Conservation (phyloP, 1,139 yeast species). For the Kurtzmaniella quercitrusa region DNA sequence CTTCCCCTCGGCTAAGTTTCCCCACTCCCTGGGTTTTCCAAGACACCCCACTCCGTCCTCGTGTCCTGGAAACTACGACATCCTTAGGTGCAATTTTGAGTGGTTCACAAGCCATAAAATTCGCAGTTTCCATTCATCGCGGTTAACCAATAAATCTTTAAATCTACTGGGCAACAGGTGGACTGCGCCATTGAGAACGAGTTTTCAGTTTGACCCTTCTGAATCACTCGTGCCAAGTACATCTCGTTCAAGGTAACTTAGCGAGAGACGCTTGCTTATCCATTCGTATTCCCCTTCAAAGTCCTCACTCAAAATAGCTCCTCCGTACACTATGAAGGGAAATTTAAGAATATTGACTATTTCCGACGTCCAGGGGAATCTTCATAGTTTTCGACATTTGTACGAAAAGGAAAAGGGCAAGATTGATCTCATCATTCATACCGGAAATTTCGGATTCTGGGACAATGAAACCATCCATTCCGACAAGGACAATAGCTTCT, state of each 20-base stretch:
- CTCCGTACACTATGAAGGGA: not conserved
- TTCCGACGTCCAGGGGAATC: conserved; percentile 34
- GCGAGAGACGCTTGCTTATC: too few species aligned
- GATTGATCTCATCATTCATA: conserved; percentile 50
- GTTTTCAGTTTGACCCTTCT: too few species aligned
- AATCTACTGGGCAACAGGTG: not conserved
- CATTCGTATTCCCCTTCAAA: too few species aligned
- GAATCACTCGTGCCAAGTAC: not conserved
- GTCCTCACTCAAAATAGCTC: not conserved
- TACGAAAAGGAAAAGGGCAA: conserved; percentile 14
- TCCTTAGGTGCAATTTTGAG: not conserved
- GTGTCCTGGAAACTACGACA: not conserved
- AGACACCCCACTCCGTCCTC: too few species aligned
- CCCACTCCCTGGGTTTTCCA: too few species aligned
- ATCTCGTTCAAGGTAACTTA: not conserved
- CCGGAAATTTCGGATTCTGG: conserved; percentile 80
- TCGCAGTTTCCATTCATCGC: not conserved
- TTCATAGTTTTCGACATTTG: conserved; percentile 17
- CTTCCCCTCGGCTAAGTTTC: too few species aligned
- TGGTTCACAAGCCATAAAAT: not conserved
- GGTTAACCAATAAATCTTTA: too few species aligned
- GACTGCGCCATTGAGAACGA: not conserved
- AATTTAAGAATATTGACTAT: conserved; percentile 19
- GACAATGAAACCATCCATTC: conserved; percentile 50
- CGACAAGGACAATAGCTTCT: conserved; percentile 49